Evolutionary conservation across 192 early-diverging fungal species (phyloP), one percentile per base, ranked within the genome.

Genomic region (Kappamyces sp.): DNA sequence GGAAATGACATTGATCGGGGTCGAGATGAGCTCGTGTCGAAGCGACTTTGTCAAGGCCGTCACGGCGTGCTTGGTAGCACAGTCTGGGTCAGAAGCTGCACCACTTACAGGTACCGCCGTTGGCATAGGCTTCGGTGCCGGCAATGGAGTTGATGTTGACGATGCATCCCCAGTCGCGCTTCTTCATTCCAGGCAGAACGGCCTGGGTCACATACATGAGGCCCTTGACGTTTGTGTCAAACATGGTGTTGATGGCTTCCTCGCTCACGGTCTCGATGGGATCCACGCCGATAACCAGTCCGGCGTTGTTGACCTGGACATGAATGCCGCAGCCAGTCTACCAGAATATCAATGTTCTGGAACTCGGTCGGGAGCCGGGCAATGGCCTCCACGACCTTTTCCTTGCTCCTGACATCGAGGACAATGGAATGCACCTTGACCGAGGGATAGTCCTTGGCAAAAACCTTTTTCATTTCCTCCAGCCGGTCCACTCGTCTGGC

Each of bases 151-250:
- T 81, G 53, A 97, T 79, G 70, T 91, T 94, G 60, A 97, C 88
- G 55, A 97, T 77, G 55, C 90, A 85, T 2, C 92, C 94, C 1
- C 57, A 40, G 35, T 76, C 66, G 3, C 87, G 65, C 37, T 62
- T 57, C 54, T 83, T 86, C 92, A 97, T 94, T 3, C 78, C 69
- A 3, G 83, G 86, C 6, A 97, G 61, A 2, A 93, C 77, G 2
- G 88, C 88, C 43, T 90, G 84, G 3, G 87, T 88, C 1, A 85
- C 79, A 57, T 83, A 85, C n/a, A 97, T 50, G 1, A 93, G 70
- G 0, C 92, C 92, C 66, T 92, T 93, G 58, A 97, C 80, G 68
- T 97, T 97, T 47, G 90, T 93, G 53, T 89, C 88, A 41, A 96
- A 66, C 76, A 91, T 86, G n/a, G 79, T 71, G 50, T 93, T 80